Evolutionary conservation across 352 stramenopile genomes (phyloP), one percentile per base, ranked within the genome.

Genomic region (Globisporangium camurandrum): DNA sequence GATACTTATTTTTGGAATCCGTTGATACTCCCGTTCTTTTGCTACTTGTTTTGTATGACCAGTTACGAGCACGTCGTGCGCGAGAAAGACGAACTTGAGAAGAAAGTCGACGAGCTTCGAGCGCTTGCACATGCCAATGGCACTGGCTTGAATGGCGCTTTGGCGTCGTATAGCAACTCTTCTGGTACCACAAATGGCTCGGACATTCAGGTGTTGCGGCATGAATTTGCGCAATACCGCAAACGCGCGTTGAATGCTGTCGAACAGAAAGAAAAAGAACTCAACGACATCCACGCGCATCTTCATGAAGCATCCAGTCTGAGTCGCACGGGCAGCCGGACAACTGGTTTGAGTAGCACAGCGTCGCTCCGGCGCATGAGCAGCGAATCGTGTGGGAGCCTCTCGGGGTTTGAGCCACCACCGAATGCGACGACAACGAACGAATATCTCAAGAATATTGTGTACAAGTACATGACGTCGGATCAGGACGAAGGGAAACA

Each of bases 401-500:
- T 93, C 22, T 84, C 73, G 12, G 82, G 79, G 8, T 85, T 93
- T 46, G 82, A 93, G 36, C 78, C 78, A n/a, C 78, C 78, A n/a
- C 81, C 80, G 9, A 74, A 87, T 33, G 66, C 80, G 27, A 88
- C 70, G 51, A 88, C 80, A 26, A 92, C 75, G 45, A 92, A 90
- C 63, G 83, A 94, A 64, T 94, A 94, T 64, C 56, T 94, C 57
- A 92, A 92, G 65, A 94, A 94, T 59, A 94, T 94, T 53, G 78
- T 94, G 62, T 88, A 87, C 70, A 91, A 92, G 67, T 94, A 94
- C 74, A 92, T 94, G 83, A 84, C 69, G 40, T 85, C 77, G n/a
- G 79, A 88, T 42, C 79, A 88, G 57, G 70, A 78, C 38, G 82
- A 93, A 56, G 77, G 76, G 2, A 88, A 89, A 39, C 80, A 89